phyloP scores from a whole-genome alignment of 2,329 filamentous ascomycete species.

The Teratosphaeria pseudoeucalypti region DNA sequence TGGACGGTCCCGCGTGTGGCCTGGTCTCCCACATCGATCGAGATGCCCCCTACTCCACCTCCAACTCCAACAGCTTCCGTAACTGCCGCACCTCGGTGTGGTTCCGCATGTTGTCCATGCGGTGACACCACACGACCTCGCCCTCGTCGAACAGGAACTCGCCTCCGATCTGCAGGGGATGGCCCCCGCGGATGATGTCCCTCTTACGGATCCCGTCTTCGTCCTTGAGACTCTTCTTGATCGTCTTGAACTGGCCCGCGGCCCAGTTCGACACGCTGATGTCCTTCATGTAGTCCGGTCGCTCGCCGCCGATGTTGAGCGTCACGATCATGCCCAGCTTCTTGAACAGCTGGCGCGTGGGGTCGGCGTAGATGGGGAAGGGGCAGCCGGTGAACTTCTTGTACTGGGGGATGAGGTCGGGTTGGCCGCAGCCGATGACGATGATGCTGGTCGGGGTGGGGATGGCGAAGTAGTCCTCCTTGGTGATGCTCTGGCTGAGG shows the following conservation, averaged over 20 bases:
- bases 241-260: conserved; percentile 21
- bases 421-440: conserved; percentile 29
- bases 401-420: conserved; percentile 27
- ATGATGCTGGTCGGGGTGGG: conserved; percentile 27
- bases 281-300: conserved; percentile 29
- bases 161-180: conserved; percentile 30
- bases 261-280: conserved; percentile 22
- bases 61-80: conserved; percentile 27
- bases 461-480: conserved; percentile 27
- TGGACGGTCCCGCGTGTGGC: background rate
- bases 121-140: conserved; percentile 31
- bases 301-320: conserved; percentile 22
- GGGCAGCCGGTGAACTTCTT: conserved; percentile 26
- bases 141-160: conserved; percentile 33
- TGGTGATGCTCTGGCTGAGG: conserved; percentile 24
- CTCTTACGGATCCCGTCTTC: conserved; percentile 22
- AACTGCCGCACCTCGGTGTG: conserved; percentile 28
- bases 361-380: conserved; percentile 30
- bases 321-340: conserved; percentile 25
- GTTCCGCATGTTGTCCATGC: conserved; percentile 29
- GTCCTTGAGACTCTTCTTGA: conserved; percentile 17
- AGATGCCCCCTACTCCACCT: conserved; percentile 10
- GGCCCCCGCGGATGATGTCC: conserved; percentile 26
- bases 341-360: conserved; percentile 25
- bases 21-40: background rate